A percentile compares a stretch with the other conserved stretches of the same genome.
These are phyloP conservation scores for Scedosporium aurantiacum DNA, from an alignment of 2,329 filamentous ascomycete genomes.

Conservation along the genomic window DNA sequence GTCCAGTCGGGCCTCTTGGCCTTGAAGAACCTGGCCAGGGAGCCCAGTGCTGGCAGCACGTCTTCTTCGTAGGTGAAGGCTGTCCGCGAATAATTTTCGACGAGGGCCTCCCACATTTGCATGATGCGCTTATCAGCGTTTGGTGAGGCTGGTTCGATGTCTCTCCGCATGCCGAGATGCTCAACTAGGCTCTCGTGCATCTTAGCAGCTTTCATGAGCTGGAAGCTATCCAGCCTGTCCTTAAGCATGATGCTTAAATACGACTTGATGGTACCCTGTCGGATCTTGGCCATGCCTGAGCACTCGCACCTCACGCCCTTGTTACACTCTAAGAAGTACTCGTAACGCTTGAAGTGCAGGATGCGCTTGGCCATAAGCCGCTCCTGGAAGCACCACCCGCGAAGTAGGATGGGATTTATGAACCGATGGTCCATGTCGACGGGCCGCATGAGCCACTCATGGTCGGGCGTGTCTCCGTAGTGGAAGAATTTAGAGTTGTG, in stretches of 20 bases:
- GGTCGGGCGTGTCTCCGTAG: conserved; percentile 5
- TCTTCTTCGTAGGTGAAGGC: conserved; percentile 13
- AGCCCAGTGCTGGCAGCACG: conserved; percentile 15
- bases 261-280: conserved; percentile 8
- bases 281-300: conserved; percentile 7
- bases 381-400: conserved; percentile 21
- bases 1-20: conserved; percentile 8
- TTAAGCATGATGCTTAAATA: conserved; percentile 9
- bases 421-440: background rate
- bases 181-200: conserved; percentile 15
- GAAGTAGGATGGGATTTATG: conserved; percentile 12
- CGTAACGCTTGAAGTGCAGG: conserved; percentile 17
- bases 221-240: conserved; percentile 1
- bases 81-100: background rate
- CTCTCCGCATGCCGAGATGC: conserved; percentile 9
- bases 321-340: conserved; percentile 16
- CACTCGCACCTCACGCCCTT: conserved; percentile 16
- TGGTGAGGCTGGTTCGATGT: conserved; percentile 3
- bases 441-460: conserved; percentile 3
- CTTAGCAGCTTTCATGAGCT: conserved; percentile 8
- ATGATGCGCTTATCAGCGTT: conserved; percentile 9
- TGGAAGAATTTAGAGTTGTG: background rate
- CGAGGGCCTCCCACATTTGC: background rate
- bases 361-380: conserved; percentile 16
- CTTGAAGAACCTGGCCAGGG: conserved; percentile 14